A percentile compares a stretch with the other conserved stretches of the same genome.
Conservation (phyloP, 345 rosid species). For the Acer campestre region DNA sequence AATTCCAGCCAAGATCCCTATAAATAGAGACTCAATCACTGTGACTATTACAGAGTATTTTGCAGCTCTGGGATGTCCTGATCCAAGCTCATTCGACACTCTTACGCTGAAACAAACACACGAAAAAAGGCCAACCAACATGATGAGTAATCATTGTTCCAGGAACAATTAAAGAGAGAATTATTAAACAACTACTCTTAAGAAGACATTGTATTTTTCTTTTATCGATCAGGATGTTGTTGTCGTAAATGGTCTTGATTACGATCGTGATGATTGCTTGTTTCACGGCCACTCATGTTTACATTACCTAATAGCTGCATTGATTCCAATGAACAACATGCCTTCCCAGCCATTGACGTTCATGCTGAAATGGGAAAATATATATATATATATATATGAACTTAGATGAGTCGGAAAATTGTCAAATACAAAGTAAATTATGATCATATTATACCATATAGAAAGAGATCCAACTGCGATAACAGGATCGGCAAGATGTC, state of each 20-base stretch:
- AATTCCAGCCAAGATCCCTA: slow-evolving; percentile 57
- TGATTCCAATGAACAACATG: slow-evolving; percentile 87
- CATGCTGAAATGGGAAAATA: slow-evolving; percentile 56
- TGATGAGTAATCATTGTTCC: neutral
- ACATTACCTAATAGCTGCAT: slow-evolving; percentile 82
- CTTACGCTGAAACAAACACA: slow-evolving; percentile 53
- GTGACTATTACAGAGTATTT: slow-evolving; percentile 72
- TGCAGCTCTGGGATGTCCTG: slow-evolving; percentile 82
- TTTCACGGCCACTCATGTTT: no score
- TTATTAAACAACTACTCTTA: no score
- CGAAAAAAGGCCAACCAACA: no score
- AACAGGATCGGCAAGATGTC: slow-evolving; percentile 84
- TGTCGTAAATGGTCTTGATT: no score
- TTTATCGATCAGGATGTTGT: no score
- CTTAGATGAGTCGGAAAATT: neutral
- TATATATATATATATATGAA: neutral
- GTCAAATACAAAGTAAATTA: neutral
- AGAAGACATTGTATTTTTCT: no score
- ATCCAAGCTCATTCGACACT: slow-evolving; percentile 93
- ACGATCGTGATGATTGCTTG: no score
- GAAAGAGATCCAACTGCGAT: slow-evolving; percentile 93
- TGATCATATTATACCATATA: slow-evolving; percentile 53
- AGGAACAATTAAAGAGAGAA: neutral
- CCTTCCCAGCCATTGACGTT: slow-evolving; percentile 99
- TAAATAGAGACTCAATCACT: slow-evolving; percentile 57